phyloP scores from a whole-genome alignment of 345 rosid genomes.

The Acer negundo region DNA sequence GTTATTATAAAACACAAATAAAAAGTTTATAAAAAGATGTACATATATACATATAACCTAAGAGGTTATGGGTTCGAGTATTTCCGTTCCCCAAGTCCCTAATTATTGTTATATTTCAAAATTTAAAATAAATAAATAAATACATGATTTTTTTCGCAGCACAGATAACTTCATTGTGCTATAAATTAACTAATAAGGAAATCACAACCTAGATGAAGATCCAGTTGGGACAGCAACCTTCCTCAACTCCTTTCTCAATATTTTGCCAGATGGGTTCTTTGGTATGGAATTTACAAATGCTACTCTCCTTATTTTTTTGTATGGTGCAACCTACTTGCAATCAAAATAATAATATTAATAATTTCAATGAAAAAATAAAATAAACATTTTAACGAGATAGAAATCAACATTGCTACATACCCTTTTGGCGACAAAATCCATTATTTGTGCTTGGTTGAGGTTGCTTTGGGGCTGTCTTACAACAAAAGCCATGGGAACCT shows the following conservation, averaged over 20 bases:
- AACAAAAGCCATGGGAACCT: slow-evolving; percentile 44
- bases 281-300: slow-evolving; percentile 34
- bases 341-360: not conserved
- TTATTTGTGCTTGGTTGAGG: slow-evolving; percentile 24
- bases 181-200: not conserved
- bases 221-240: slow-evolving; percentile 1
- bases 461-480: slow-evolving; percentile 30
- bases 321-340: slow-evolving; percentile 37
- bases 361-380: not conserved
- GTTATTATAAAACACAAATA: too few relatives aligned
- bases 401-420: slow-evolving; percentile 15
- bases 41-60: too few relatives aligned
- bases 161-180: too few relatives aligned
- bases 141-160: too few relatives aligned
- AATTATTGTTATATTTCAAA: too few relatives aligned
- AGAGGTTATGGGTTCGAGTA: too few relatives aligned
- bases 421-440: slow-evolving; percentile 38
- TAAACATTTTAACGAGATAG: not conserved
- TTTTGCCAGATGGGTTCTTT: slow-evolving; percentile 35
- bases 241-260: slow-evolving; percentile 34
- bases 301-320: slow-evolving; percentile 40
- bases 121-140: too few relatives aligned
- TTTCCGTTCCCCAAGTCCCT: too few relatives aligned
- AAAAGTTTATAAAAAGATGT: too few relatives aligned
- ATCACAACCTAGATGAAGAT: slow-evolving; percentile 15